A percentile compares a stretch with the other conserved stretches of the same genome.
Evolutionary conservation across 345 rosid species (phyloP).

Genomic region (Hibiscus mutabilis): DNA sequence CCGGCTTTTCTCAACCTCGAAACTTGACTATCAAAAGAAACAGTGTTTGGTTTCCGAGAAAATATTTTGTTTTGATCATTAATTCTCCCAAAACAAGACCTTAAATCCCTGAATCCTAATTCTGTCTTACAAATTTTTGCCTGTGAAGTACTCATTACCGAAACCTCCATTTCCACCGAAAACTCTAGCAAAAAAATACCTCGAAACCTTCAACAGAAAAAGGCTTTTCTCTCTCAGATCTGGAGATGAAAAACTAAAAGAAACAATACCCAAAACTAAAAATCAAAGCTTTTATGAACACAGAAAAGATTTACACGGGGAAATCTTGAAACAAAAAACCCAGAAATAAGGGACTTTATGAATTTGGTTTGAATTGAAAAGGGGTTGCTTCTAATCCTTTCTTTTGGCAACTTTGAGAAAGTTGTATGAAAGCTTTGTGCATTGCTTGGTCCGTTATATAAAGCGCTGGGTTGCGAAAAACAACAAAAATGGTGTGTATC

Average conservation of each 20-base stretch:
- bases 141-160: conserved; percentile 48
- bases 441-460: neutral
- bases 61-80: conserved; percentile 4
- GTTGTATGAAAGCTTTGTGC: neutral
- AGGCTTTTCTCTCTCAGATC: neutral
- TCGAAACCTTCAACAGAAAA: neutral
- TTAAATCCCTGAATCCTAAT: conserved; percentile 30
- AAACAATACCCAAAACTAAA: neutral
- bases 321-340: neutral
- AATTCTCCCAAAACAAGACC: conserved; percentile 16
- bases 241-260: neutral
- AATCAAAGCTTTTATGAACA: neutral
- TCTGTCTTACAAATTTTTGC: conserved; percentile 33
- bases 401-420: neutral
- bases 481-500: neutral
- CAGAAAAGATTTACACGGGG: neutral
- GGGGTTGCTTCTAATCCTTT: neutral
- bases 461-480: neutral
- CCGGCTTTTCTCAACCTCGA: conserved; percentile 25
- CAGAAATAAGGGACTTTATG: neutral
- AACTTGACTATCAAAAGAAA: conserved; percentile 28
- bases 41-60: conserved; percentile 16
- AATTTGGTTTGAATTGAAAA: neutral
- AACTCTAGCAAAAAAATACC: neutral
- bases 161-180: conserved; percentile 45